A percentile compares a stretch with the other conserved stretches of the same genome.
Evolutionary conservation across 352 stramenopile species (phyloP).

Genomic region (Thalassiosira pacifica): DNA sequence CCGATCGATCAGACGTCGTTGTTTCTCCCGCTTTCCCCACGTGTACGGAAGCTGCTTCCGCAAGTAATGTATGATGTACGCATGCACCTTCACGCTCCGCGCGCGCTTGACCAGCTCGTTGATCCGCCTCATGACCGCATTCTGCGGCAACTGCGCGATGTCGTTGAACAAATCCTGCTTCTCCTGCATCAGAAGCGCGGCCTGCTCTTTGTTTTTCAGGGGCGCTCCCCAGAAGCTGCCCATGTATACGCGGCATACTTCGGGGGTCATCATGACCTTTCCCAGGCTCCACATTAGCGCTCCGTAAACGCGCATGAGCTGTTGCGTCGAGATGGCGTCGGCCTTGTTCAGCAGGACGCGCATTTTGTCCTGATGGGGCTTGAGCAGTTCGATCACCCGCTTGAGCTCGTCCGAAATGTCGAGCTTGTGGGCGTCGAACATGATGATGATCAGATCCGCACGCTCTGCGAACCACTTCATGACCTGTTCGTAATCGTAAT

Average conservation of each 20-base stretch:
- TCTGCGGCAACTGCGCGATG: constrained; percentile 93
- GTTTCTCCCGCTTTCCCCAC: constrained; percentile 94
- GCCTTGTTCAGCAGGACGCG: constrained; percentile 98
- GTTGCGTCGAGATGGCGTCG: constrained; percentile 95
- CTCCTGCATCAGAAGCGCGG: constrained; percentile 93
- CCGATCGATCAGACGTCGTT: constrained; percentile 93
- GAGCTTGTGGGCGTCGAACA: constrained; percentile 99
- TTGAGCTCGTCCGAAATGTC: constrained; percentile 99
- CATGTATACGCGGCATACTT: constrained; percentile 99
- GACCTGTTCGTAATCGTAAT: constrained; percentile 95
- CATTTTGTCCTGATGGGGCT: constrained; percentile 96
- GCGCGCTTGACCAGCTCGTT: constrained; percentile 95
- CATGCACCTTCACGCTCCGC: constrained; percentile 95
- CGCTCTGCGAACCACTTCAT: constrained; percentile 94
- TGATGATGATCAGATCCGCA: constrained; percentile 96
- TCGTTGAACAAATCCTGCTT: constrained; percentile 97
- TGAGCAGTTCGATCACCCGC: constrained; percentile 94
- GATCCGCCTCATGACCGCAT: constrained; percentile 95
- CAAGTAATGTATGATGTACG: constrained; percentile 97
- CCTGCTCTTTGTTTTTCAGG: constrained; percentile 85
- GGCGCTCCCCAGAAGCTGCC: constrained; percentile 98
- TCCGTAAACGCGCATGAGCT: constrained; percentile 94
- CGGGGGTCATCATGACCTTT: constrained; percentile 97
- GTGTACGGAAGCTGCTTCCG: constrained; percentile 97
- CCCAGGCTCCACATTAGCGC: constrained; percentile 98